Percentiles rank a stretch among this genome's conserved stretches.
Evolutionary conservation across 768 basidiomycete genomes (phyloP).

Genomic region (Phaffia tasmanica): DNA sequence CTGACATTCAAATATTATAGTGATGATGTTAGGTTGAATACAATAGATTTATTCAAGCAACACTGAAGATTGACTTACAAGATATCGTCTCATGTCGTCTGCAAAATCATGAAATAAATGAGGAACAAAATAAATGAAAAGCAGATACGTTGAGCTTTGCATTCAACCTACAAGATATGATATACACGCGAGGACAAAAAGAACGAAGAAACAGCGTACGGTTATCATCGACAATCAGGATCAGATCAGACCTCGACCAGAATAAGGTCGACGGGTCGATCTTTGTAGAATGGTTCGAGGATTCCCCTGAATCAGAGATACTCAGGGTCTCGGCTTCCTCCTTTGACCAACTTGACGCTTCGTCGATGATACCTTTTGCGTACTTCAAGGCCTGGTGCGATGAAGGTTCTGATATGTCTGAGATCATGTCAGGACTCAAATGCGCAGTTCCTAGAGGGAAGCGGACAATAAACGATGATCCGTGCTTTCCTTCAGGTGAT

Average conservation of each 20-base stretch:
- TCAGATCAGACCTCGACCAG: conserved; percentile 35
- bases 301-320: conserved; percentile 27
- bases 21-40: too few relatives aligned
- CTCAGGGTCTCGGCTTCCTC: conserved; percentile 21
- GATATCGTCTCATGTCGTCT: conserved; percentile 5
- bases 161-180: conserved; percentile 11
- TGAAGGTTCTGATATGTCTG: not conserved
- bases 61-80: not conserved
- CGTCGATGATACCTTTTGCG: conserved; percentile 39
- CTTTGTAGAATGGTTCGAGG: conserved; percentile 31
- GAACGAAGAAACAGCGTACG: not conserved
- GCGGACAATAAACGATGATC: conserved; percentile 37
- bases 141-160: not conserved
- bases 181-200: conserved; percentile 30
- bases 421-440: conserved; percentile 31
- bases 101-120: not conserved
- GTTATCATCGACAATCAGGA: conserved; percentile 34
- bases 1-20: conserved; percentile 16
- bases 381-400: conserved; percentile 26
- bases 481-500: conserved; percentile 34
- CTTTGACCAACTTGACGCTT: conserved; percentile 38
- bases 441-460: conserved; percentile 39
- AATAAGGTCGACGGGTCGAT: conserved; percentile 38
- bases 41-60: too few relatives aligned
- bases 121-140: not conserved